phyloP scores from a whole-genome alignment of 208 protist genomes.

The Eutreptiella sp. region DNA sequence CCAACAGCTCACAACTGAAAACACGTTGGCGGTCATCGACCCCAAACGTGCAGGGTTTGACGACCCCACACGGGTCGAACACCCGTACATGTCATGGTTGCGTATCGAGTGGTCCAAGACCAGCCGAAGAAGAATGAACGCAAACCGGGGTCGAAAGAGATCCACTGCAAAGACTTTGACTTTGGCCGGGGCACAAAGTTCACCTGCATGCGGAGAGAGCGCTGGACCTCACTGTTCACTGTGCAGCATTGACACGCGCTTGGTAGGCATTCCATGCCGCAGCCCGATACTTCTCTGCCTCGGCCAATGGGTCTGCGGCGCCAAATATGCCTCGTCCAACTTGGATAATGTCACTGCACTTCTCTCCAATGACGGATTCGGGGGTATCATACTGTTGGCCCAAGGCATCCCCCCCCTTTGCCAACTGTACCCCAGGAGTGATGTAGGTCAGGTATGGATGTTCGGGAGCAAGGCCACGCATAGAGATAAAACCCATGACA shows the following conservation, averaged over 20 bases:
- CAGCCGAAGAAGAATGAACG: no score
- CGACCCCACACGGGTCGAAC: no score
- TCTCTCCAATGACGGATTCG: constrained; percentile 38
- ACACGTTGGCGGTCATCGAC: no score
- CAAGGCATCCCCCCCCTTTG: constrained; percentile 41
- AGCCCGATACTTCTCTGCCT: constrained; percentile 39
- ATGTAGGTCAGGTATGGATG: constrained; percentile 29
- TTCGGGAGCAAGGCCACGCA: constrained; percentile 31
- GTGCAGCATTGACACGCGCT: constrained; percentile 23
- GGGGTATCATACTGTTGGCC: constrained; percentile 67
- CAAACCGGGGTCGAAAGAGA: no score
- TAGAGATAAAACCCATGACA: constrained; percentile 61
- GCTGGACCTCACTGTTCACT: no score
- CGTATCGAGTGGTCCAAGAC: no score
- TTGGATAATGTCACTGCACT: constrained; percentile 56
- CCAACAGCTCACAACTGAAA: no score
- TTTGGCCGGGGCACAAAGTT: no score
- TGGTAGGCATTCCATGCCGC: constrained; percentile 41
- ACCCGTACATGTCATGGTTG: no score
- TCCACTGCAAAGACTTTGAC: no score
- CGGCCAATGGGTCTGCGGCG: constrained; percentile 17
- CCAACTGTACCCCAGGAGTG: constrained; percentile 51
- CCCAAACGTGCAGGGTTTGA: no score
- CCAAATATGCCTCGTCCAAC: constrained; percentile 60
- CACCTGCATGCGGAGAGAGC: no score